A percentile compares a stretch with the other conserved stretches of the same genome.
Evolutionary conservation across 306 rosid species (phyloP).

Genomic region (Casuarina glauca): DNA sequence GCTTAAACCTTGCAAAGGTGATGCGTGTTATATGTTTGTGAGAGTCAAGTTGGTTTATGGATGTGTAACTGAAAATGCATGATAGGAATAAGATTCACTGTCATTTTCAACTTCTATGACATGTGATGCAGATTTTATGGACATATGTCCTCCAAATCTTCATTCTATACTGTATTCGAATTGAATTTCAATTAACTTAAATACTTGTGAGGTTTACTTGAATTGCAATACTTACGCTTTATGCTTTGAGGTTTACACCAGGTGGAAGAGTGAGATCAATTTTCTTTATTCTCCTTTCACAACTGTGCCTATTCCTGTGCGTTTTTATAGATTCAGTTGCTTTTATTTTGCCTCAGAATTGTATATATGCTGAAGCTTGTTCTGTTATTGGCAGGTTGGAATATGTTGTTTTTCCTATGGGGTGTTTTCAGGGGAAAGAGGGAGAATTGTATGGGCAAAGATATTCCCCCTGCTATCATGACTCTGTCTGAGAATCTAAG

Average conservation of each 20-base stretch:
- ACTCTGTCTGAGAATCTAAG: conserved; percentile 47
- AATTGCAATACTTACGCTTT: no score
- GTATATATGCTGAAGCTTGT: conserved; percentile 17
- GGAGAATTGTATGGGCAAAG: conserved; percentile 22
- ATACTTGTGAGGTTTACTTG: neutral
- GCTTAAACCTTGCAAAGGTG: neutral
- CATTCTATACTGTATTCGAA: neutral
- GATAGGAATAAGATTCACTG: neutral
- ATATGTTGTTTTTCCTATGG: conserved; percentile 86
- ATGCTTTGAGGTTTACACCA: neutral
- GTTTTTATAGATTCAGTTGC: neutral
- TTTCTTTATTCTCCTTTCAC: neutral
- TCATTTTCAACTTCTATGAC: neutral
- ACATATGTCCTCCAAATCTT: neutral
- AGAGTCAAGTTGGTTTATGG: neutral
- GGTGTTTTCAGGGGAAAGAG: conserved; percentile 80
- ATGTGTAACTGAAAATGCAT: neutral
- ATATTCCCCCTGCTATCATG: conserved; percentile 48
- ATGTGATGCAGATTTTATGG: neutral
- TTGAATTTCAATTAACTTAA: neutral
- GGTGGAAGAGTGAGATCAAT: neutral
- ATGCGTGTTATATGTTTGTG: neutral
- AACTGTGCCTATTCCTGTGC: neutral
- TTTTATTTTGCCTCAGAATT: conserved; percentile 3
- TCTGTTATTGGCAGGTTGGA: conserved; percentile 76